Evolutionary conservation across 2,329 filamentous ascomycete genomes (phyloP).

Genomic region (Aspergillus oerlinghausenensis): DNA sequence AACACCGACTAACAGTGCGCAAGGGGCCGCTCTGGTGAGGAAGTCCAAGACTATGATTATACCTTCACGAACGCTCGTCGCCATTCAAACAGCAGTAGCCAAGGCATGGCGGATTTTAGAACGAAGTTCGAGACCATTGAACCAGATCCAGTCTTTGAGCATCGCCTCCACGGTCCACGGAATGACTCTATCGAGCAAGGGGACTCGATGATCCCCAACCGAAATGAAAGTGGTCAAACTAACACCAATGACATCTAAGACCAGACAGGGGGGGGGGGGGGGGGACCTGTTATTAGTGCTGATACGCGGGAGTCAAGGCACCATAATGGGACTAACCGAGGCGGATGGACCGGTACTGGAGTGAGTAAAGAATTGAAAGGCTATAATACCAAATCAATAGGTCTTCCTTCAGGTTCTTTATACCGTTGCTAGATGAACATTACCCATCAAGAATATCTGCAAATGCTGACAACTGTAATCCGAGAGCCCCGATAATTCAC

Average conservation of each 20-base stretch:
- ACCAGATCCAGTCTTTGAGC: conserved; percentile 86
- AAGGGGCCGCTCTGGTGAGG: conserved; percentile 80
- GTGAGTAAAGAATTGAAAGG: neutral
- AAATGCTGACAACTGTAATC: neutral
- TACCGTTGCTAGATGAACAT: neutral
- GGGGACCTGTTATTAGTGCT: too few relatives aligned
- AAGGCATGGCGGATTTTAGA: conserved; percentile 75
- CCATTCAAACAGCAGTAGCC: conserved; percentile 83
- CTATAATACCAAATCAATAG: neutral
- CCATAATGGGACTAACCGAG: neutral
- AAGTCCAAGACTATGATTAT: conserved; percentile 78
- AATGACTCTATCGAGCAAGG: conserved; percentile 38
- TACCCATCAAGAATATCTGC: neutral
- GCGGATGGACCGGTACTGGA: neutral
- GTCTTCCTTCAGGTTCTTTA: neutral
- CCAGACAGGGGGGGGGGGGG: too few relatives aligned
- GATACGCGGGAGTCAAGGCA: too few relatives aligned
- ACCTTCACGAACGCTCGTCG: conserved; percentile 81
- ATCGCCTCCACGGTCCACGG: conserved; percentile 67
- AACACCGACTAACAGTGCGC: neutral
- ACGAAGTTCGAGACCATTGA: conserved; percentile 95
- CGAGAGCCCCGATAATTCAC: neutral
- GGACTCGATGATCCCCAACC: conserved; percentile 16
- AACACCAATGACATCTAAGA: conserved; percentile 16
- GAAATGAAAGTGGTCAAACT: conserved; percentile 46